These are phyloP conservation scores for Sugiyamaella americana DNA, from an alignment of 805 yeast genomes.

Conservation along the genomic window DNA sequence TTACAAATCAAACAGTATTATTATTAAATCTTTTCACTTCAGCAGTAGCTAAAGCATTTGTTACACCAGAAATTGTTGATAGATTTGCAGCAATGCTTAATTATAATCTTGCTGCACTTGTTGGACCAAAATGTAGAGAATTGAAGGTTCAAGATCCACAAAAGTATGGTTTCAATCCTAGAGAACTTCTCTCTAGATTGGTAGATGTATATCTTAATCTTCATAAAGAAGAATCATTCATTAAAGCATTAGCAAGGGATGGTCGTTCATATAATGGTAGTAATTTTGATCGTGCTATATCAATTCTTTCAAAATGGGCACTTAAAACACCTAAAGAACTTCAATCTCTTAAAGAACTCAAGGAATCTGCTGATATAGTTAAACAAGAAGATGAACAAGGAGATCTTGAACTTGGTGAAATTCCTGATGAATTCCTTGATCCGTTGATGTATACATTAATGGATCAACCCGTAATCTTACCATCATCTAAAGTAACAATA, in stretches of 20 bases:
- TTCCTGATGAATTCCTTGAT: conserved; percentile 94
- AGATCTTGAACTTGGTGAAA: conserved; percentile 82
- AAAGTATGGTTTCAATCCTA: conserved; percentile 77
- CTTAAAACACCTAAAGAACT: conserved; percentile 54
- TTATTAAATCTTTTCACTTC: conserved; percentile 75
- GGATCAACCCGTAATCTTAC: conserved; percentile 95
- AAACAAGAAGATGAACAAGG: conserved; percentile 57
- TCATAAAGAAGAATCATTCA: conserved; percentile 56
- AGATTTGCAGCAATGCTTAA: conserved; percentile 94
- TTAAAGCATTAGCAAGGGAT: conserved; percentile 79
- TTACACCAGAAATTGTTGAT: conserved; percentile 84
- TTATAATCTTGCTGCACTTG: conserved; percentile 85
- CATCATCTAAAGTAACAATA: conserved; percentile 75
- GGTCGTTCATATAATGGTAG: conserved; percentile 75
- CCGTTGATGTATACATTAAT: conserved; percentile 94
- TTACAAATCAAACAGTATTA: conserved; percentile 75
- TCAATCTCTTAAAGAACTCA: conserved; percentile 47
- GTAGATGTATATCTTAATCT: conserved; percentile 73
- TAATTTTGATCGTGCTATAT: conserved; percentile 64
- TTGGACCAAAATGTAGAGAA: conserved; percentile 89
- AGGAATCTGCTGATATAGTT: conserved; percentile 55
- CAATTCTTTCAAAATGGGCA: conserved; percentile 51
- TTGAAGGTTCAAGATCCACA: conserved; percentile 81
- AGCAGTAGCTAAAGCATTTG: conserved; percentile 82
- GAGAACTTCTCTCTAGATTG: conserved; percentile 57